Conservation (phyloP, 2,329 filamentous ascomycete genomes). For the Diplocarpon mali region DNA sequence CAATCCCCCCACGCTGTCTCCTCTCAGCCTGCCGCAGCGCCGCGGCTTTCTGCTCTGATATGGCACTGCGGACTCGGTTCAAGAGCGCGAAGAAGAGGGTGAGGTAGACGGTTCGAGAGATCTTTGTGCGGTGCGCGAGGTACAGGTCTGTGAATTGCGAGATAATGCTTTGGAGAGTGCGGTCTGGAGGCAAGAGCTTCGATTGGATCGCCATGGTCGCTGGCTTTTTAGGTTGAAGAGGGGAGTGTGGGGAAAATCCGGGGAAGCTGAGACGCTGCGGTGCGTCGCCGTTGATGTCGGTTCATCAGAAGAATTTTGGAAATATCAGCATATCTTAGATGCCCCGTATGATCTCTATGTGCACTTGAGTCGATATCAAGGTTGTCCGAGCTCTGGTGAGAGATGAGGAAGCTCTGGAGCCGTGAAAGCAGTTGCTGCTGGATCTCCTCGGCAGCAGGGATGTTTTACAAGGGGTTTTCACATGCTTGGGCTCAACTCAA, state of each 20-base stretch:
- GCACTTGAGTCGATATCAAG: neutral
- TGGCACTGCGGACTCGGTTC: conserved; percentile 82
- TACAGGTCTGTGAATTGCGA: conserved; percentile 61
- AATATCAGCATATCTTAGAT: neutral
- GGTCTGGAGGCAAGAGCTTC: conserved; percentile 55
- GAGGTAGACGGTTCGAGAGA: conserved; percentile 76
- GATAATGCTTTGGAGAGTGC: conserved; percentile 53
- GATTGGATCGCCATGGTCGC: conserved; percentile 62
- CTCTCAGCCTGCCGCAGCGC: conserved; percentile 55
- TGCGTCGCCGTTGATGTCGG: neutral
- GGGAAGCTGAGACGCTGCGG: conserved; percentile 12
- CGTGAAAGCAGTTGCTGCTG: no score
- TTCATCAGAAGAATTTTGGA: neutral
- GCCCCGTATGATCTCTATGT: neutral
- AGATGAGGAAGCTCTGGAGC: no score
- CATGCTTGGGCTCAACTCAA: no score
- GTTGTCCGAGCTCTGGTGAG: neutral
- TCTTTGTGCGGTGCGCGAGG: conserved; percentile 65
- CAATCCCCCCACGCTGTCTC: conserved; percentile 41
- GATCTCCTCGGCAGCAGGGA: no score
- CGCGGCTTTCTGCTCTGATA: conserved; percentile 85
- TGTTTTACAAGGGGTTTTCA: no score
- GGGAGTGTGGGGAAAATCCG: conserved; percentile 12
- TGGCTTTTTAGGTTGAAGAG: neutral
- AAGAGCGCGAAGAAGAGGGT: conserved; percentile 69